phyloP scores from a whole-genome alignment of 2,329 filamentous ascomycete species.

The Pochonia chlamydosporia region DNA sequence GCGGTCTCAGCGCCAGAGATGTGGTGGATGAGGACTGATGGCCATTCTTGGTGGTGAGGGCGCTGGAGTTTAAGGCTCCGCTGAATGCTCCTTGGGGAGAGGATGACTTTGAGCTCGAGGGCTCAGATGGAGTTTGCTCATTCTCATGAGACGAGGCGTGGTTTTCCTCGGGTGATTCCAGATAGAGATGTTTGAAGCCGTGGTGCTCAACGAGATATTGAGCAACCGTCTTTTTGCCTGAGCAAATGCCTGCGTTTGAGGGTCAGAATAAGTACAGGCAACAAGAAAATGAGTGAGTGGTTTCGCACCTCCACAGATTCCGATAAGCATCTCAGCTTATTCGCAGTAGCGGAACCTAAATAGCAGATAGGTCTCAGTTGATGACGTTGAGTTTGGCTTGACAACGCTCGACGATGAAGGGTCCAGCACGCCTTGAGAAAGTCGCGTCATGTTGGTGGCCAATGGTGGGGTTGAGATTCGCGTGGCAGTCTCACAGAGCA shows the following conservation, averaged over 20 bases:
- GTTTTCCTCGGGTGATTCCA: slow-evolving; percentile 29
- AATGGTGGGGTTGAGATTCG: no score
- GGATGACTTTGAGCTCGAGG: slow-evolving; percentile 9
- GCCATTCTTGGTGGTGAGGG: slow-evolving; percentile 21
- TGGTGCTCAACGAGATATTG: slow-evolving; percentile 81
- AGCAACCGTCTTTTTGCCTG: slow-evolving; percentile 86
- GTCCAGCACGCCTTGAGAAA: background rate
- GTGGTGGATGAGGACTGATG: slow-evolving; percentile 18
- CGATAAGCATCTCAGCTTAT: slow-evolving; percentile 62
- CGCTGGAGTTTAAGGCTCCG: slow-evolving; percentile 18
- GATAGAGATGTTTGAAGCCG: slow-evolving; percentile 68
- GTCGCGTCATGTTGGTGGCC: slow-evolving; percentile 7
- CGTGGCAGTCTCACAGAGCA: background rate
- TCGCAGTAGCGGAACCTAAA: background rate
- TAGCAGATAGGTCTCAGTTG: background rate
- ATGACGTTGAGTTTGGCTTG: background rate
- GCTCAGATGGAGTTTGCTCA: background rate
- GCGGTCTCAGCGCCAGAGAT: slow-evolving; percentile 18
- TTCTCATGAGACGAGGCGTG: background rate
- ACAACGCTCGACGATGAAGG: background rate
- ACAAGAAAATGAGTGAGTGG: background rate
- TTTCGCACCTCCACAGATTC: slow-evolving; percentile 63
- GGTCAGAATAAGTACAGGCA: slow-evolving; percentile 9
- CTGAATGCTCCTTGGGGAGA: slow-evolving; percentile 14
- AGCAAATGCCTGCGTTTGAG: slow-evolving; percentile 67